Evolutionary conservation across 208 protist species (phyloP), one percentile per base, ranked within the genome.

Genomic region (Herpetomonas tarakana): DNA sequence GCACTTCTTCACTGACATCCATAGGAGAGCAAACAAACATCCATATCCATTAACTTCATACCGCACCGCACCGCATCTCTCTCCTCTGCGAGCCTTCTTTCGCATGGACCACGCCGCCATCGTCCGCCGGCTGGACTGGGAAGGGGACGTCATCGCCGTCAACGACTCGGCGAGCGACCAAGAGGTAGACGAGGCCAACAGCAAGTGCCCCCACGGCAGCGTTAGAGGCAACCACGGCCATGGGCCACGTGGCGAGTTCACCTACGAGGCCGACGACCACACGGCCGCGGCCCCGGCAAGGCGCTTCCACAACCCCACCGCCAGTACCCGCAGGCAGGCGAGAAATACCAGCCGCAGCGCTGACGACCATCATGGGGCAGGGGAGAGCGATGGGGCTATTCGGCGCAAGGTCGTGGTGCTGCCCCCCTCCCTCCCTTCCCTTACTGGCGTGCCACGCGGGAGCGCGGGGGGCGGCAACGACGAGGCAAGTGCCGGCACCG

Each of bases 201-300:
- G 38, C 55, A 49, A 66, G 24, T 52, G 49, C 52, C 54, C 50
- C 1, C 44, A 25, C 25, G 52, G 16, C 25, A 41, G 14, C 35
- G 9, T n/a, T n/a, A n/a, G n/a, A n/a, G n/a, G n/a, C n/a, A n/a
- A n/a, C n/a, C n/a, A n/a, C n/a, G n/a, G n/a, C n/a, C n/a, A 9
- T 25, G 46, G 46, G 9, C 46, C 7, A 7, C n/a, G 22, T 19
- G 46, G n/a, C 22, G 6, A n/a, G 46, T 28, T 22, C 50, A 25
- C 25, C 50, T 38, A 63, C 52, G 67, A 67, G n/a, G 16, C 44
- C 9, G 26, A 62, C 7, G 67, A 73, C 26, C 53, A 49, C 41
- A 73, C 67, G 11, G 31, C 22, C 14, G 59, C 59, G 0, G 29
- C 61, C 7, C 30, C 52, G 39, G 6, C 35, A 6, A 41, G 35